phyloP scores from a whole-genome alignment of 768 basidiomycete species.

The Infundibulicybe gibba region DNA sequence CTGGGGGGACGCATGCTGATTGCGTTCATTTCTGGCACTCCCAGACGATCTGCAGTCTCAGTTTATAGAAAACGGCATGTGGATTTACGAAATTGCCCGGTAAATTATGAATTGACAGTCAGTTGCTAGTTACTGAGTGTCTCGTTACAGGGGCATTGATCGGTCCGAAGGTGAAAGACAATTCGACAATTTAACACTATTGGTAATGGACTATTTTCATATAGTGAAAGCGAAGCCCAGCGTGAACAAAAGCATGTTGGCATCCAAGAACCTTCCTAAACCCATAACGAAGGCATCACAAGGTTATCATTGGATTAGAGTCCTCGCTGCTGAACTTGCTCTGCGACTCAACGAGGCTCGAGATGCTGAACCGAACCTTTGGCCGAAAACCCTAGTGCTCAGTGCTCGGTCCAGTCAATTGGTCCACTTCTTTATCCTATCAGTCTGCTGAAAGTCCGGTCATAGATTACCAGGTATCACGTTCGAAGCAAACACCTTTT shows the following conservation, averaged over 20 bases:
- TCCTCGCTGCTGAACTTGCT: slow-evolving; percentile 88
- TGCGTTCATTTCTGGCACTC: slow-evolving; percentile 5
- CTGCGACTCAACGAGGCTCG: slow-evolving; percentile 83
- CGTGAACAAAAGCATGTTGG: slow-evolving; percentile 89
- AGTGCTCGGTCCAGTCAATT: slow-evolving; percentile 66
- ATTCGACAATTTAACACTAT: too few relatives aligned
- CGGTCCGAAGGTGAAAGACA: slow-evolving; percentile 67
- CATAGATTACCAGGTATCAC: slow-evolving; percentile 9
- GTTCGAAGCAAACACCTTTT: slow-evolving; percentile 85
- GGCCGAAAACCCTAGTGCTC: slow-evolving; percentile 92
- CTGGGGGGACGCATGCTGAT: neutral
- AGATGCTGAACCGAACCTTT: slow-evolving; percentile 63
- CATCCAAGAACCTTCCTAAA: slow-evolving; percentile 89
- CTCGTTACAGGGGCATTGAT: slow-evolving; percentile 69
- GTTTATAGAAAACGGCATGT: slow-evolving; percentile 80
- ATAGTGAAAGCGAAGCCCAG: slow-evolving; percentile 83
- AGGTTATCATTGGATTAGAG: slow-evolving; percentile 87
- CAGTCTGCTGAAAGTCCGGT: neutral
- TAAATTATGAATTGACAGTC: slow-evolving; percentile 23
- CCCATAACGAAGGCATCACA: slow-evolving; percentile 71
- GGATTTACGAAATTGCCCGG: slow-evolving; percentile 93
- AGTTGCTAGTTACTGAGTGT: neutral
- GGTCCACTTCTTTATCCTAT: neutral
- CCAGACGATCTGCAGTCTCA: slow-evolving; percentile 76
- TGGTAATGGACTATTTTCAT: too few relatives aligned